Conservation (phyloP, 129 eudicot species). For the Lonicera japonica region DNA sequence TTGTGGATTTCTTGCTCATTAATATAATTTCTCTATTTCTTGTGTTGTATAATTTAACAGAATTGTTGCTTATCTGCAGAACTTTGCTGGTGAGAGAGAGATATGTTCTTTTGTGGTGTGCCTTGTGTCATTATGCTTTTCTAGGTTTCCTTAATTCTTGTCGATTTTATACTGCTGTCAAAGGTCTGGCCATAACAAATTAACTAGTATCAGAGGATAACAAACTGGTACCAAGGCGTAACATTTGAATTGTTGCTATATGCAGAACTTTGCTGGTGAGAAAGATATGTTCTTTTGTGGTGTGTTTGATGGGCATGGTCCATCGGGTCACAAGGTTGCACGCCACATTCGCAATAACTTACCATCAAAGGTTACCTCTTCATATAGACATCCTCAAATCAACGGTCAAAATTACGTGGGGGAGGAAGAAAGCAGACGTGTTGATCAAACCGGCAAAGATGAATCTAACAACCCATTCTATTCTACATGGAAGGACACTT, state of each 20-base stretch:
- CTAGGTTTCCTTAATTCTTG: too few relatives aligned
- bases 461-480: conserved; percentile 21
- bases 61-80: too few relatives aligned
- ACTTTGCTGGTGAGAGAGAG: conserved; percentile 49
- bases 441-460: background rate
- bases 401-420: conserved; percentile 4
- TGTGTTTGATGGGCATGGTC: conserved; percentile 87
- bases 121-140: too few relatives aligned
- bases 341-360: conserved; percentile 39
- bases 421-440: conserved; percentile 8
- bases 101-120: conserved; percentile 50
- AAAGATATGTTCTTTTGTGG: conserved; percentile 47
- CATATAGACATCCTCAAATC: conserved; percentile 14
- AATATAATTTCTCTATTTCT: too few relatives aligned
- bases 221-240: too few relatives aligned
- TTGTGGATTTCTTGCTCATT: too few relatives aligned
- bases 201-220: too few relatives aligned
- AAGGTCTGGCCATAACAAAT: too few relatives aligned
- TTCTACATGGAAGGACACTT: conserved; percentile 32
- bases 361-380: conserved; percentile 41
- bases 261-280: conserved; percentile 53
- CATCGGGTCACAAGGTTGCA: conserved; percentile 67
- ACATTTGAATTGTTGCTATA: too few relatives aligned
- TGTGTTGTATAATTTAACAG: too few relatives aligned
- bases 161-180: too few relatives aligned